These are phyloP conservation scores for Sphagnum tenellum DNA, from an alignment of 225 moss, liverwort and hornwort species.

Conservation along the genomic window DNA sequence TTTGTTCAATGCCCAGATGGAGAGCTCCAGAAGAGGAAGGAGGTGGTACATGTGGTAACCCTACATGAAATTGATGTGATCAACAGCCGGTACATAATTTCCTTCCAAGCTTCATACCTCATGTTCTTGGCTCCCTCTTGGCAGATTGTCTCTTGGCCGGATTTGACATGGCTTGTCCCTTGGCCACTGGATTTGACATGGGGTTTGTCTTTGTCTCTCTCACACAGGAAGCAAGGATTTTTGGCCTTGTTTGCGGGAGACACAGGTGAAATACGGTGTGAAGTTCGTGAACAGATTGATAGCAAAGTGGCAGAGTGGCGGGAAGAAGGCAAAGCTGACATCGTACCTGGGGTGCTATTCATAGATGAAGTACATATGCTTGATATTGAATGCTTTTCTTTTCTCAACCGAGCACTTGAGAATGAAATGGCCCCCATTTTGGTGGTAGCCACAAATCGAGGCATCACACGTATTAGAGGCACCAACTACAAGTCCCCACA, in stretches of 20 bases:
- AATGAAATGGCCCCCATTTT: slow-evolving; percentile 76
- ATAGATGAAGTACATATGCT: slow-evolving; percentile 92
- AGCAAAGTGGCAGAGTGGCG: slow-evolving; percentile 69
- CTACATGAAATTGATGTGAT: slow-evolving; percentile 81
- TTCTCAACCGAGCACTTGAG: slow-evolving; percentile 69
- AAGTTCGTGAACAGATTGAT: slow-evolving; percentile 86
- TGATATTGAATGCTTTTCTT: slow-evolving; percentile 86
- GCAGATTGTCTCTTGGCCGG: no score
- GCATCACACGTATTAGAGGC: slow-evolving; percentile 71
- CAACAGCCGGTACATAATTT: slow-evolving; percentile 48
- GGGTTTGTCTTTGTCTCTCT: no score
- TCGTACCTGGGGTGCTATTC: slow-evolving; percentile 66
- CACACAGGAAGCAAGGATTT: slow-evolving; percentile 67
- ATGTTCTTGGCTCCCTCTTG: no score
- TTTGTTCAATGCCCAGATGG: slow-evolving; percentile 80
- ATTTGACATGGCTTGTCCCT: no score
- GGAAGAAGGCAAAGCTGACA: slow-evolving; percentile 70
- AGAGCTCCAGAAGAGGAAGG: slow-evolving; percentile 77
- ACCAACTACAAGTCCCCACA: slow-evolving; percentile 77
- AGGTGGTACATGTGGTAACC: slow-evolving; percentile 73
- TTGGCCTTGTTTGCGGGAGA: slow-evolving; percentile 80
- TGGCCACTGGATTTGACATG: no score
- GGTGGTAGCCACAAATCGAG: slow-evolving; percentile 83
- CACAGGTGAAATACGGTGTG: slow-evolving; percentile 74
- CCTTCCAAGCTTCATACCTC: no score